These are phyloP conservation scores for Urtica urens DNA, from an alignment of 306 rosid genomes.

Conservation along the genomic window DNA sequence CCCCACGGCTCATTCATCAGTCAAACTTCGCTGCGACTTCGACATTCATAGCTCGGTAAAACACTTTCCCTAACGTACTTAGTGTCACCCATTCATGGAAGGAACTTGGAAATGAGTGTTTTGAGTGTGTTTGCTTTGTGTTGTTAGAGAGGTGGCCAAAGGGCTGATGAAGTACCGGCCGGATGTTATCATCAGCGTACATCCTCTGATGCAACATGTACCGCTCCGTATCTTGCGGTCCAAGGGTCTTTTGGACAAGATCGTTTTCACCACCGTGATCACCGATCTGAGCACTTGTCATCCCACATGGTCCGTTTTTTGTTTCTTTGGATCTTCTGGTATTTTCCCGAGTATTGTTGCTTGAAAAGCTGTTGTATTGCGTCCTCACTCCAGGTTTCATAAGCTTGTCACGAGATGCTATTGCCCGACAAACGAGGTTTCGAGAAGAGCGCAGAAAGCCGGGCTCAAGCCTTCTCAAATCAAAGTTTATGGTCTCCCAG, in stretches of 20 bases:
- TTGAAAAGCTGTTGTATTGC: too few species aligned
- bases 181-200: slow-evolving; percentile 96
- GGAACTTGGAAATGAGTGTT: neutral
- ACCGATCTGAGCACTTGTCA: slow-evolving; percentile 99
- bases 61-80: neutral
- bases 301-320: slow-evolving; percentile 77
- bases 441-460: slow-evolving; percentile 75
- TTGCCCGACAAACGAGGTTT: slow-evolving; percentile 84
- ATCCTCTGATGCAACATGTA: slow-evolving; percentile 96
- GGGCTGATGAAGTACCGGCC: slow-evolving; percentile 96
- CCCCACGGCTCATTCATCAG: slow-evolving; percentile 84
- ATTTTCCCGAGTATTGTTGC: slow-evolving; percentile 21
- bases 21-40: slow-evolving; percentile 88
- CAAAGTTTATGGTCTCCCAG: slow-evolving; percentile 84
- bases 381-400: too few species aligned
- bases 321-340: slow-evolving; percentile 1
- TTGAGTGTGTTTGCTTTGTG: neutral
- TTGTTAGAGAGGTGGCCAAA: slow-evolving; percentile 62
- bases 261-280: slow-evolving; percentile 87
- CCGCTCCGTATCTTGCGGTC: slow-evolving; percentile 86
- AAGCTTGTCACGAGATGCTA: slow-evolving; percentile 98
- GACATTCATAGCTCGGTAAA: slow-evolving; percentile 90
- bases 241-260: slow-evolving; percentile 78
- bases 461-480: slow-evolving; percentile 78
- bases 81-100: too few species aligned